Percentiles rank a stretch among this genome's conserved stretches.
phyloP scores from a whole-genome alignment of 306 rosid genomes.

The Canavalia ensiformis region DNA sequence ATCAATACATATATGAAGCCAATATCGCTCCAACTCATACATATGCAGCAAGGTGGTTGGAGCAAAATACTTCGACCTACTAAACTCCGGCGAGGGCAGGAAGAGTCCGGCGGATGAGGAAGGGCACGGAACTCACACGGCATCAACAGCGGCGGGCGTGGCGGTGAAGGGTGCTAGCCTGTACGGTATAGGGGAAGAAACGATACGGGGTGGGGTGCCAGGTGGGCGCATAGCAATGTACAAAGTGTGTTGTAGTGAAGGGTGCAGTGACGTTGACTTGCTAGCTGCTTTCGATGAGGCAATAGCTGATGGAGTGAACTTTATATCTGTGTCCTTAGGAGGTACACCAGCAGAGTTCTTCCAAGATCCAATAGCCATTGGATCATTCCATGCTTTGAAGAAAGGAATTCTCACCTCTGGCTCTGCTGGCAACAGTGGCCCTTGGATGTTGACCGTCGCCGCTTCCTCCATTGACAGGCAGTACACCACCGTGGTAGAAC shows the following conservation, averaged over 20 bases:
- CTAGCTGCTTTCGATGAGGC: conserved; percentile 81
- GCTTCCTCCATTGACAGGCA: conserved; percentile 63
- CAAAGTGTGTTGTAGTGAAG: conserved; percentile 74
- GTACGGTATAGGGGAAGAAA: conserved; percentile 66
- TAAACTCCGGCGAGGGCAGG: not conserved
- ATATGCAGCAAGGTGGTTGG: conserved; percentile 69
- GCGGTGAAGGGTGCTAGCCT: conserved; percentile 64
- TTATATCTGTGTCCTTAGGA: conserved; percentile 69
- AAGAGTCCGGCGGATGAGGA: conserved; percentile 62
- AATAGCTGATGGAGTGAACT: conserved; percentile 74
- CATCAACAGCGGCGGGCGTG: conserved; percentile 66
- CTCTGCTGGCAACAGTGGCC: conserved; percentile 73
- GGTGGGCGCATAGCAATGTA: conserved; percentile 66
- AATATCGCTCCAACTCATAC: not conserved
- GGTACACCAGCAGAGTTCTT: conserved; percentile 51
- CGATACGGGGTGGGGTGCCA: conserved; percentile 72
- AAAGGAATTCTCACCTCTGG: conserved; percentile 67
- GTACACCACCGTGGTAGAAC: conserved; percentile 48
- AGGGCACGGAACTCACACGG: conserved; percentile 76
- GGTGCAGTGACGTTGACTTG: conserved; percentile 67
- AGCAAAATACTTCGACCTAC: conserved; percentile 62
- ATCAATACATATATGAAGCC: too few relatives aligned
- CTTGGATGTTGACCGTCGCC: conserved; percentile 77
- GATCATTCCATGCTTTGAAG: conserved; percentile 72
- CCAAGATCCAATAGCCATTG: conserved; percentile 68